Conservation (phyloP, 768 basidiomycete genomes). For the Pulveroboletus frians region DNA sequence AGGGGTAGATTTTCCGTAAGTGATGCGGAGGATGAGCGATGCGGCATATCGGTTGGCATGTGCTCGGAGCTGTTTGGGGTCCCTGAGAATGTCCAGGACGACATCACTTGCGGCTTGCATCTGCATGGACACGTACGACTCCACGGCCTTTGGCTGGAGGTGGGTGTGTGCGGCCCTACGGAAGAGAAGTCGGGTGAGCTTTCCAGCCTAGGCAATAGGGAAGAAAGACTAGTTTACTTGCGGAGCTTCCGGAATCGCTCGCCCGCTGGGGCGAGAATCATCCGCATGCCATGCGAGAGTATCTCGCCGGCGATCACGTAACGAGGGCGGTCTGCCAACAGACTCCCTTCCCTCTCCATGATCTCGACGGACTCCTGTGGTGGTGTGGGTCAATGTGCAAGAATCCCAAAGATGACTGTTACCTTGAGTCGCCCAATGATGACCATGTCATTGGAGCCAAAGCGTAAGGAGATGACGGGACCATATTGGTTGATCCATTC, state of each 20-base stretch:
- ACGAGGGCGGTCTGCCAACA: constrained; percentile 50
- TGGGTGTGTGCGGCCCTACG: constrained; percentile 54
- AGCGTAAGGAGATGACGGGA: constrained; percentile 28
- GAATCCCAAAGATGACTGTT: neutral
- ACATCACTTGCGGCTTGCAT: constrained; percentile 33
- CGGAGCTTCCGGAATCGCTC: constrained; percentile 59
- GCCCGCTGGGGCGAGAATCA: constrained; percentile 51
- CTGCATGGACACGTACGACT: constrained; percentile 46
- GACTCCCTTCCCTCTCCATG: constrained; percentile 62
- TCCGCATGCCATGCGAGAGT: constrained; percentile 52
- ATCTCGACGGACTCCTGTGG: constrained; percentile 54
- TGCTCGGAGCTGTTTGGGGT: constrained; percentile 44
- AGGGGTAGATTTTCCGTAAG: constrained; percentile 32
- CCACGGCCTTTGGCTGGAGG: constrained; percentile 48
- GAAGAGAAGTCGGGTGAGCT: neutral
- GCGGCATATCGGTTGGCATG: constrained; percentile 45
- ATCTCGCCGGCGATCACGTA: constrained; percentile 52
- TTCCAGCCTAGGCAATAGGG: neutral
- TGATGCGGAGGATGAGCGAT: constrained; percentile 32
- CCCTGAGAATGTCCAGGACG: constrained; percentile 27
- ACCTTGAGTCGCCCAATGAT: constrained; percentile 37
- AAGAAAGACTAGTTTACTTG: constrained; percentile 31
- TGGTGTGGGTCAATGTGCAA: neutral
- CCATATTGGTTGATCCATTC: constrained; percentile 34
- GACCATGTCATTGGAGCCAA: constrained; percentile 37